Percentiles rank a stretch among this genome's conserved stretches.
Conservation (phyloP, 768 basidiomycete genomes). For the Chalciporus pseudorubinellus region DNA sequence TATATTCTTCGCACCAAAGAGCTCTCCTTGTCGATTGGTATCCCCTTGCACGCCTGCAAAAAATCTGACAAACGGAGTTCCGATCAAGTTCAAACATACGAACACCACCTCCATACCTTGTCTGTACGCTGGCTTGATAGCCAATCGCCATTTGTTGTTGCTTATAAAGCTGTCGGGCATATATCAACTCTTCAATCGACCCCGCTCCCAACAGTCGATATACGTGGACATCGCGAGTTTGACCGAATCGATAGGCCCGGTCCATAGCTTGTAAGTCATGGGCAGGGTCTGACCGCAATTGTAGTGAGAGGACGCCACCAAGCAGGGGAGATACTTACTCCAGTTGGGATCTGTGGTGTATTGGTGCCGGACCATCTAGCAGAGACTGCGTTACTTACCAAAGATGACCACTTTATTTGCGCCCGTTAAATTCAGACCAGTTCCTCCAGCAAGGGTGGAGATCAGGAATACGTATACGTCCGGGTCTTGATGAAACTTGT, state of each 20-base stretch:
- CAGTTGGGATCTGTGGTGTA: slow-evolving; percentile 76
- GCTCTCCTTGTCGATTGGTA: slow-evolving; percentile 68
- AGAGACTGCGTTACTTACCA: slow-evolving; percentile 42
- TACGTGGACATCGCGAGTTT: slow-evolving; percentile 80
- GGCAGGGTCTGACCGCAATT: slow-evolving; percentile 71
- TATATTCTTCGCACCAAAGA: slow-evolving; percentile 85
- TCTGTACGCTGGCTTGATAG: slow-evolving; percentile 81
- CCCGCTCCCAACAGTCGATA: slow-evolving; percentile 84
- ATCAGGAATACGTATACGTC: slow-evolving; percentile 81
- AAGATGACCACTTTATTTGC: slow-evolving; percentile 96
- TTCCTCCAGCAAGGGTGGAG: slow-evolving; percentile 89
- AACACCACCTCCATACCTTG: slow-evolving; percentile 41
- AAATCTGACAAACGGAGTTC: slow-evolving; percentile 21
- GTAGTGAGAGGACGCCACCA: not conserved
- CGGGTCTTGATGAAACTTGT: slow-evolving; percentile 74
- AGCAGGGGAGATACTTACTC: slow-evolving; percentile 60
- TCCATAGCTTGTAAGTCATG: slow-evolving; percentile 95
- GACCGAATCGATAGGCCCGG: slow-evolving; percentile 81
- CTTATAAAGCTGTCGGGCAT: slow-evolving; percentile 88
- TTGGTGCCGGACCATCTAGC: not conserved
- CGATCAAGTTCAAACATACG: too few relatives aligned
- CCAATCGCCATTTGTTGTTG: slow-evolving; percentile 93
- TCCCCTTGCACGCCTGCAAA: slow-evolving; percentile 85
- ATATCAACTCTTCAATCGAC: slow-evolving; percentile 84
- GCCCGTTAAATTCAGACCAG: slow-evolving; percentile 84